These are phyloP conservation scores for Calcarisporium arbuscula DNA, from an alignment of 2,329 filamentous ascomycete genomes.

Conservation along the genomic window DNA sequence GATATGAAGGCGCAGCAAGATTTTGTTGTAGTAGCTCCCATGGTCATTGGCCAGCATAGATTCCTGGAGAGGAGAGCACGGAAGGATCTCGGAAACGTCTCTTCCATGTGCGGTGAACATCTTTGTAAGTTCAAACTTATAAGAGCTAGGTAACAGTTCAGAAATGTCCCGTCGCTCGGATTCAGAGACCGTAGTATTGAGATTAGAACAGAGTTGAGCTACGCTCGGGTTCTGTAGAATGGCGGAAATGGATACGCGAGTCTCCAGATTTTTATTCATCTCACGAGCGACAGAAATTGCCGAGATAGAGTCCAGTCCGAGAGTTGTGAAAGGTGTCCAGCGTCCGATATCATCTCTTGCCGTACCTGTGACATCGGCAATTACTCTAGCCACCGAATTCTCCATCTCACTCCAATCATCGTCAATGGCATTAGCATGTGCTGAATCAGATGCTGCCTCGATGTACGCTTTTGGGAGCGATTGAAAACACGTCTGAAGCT, in stretches of 20 bases:
- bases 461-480: slow-evolving; percentile 40
- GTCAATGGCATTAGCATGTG: slow-evolving; percentile 20
- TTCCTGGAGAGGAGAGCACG: slow-evolving; percentile 83
- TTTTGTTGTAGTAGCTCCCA: slow-evolving; percentile 65
- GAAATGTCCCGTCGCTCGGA: slow-evolving; percentile 20
- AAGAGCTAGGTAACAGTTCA: slow-evolving; percentile 19
- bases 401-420: slow-evolving; percentile 51
- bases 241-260: slow-evolving; percentile 56
- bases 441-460: slow-evolving; percentile 20
- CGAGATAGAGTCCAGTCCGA: slow-evolving; percentile 79
- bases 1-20: slow-evolving; percentile 54
- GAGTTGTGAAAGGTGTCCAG: slow-evolving; percentile 66
- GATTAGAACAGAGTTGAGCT: slow-evolving; percentile 43
- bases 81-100: slow-evolving; percentile 53
- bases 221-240: slow-evolving; percentile 65
- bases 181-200: slow-evolving; percentile 18
- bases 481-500: slow-evolving; percentile 43
- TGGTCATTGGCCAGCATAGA: slow-evolving; percentile 63
- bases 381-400: slow-evolving; percentile 41
- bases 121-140: slow-evolving; percentile 3
- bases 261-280: slow-evolving; percentile 40
- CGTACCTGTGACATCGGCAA: slow-evolving; percentile 46
- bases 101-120: slow-evolving; percentile 15
- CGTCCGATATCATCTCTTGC: slow-evolving; percentile 43
- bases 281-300: slow-evolving; percentile 63